Evolutionary conservation across 805 yeast species (phyloP), one percentile per base, ranked within the genome.

Genomic region (Candida fluviatilis): DNA sequence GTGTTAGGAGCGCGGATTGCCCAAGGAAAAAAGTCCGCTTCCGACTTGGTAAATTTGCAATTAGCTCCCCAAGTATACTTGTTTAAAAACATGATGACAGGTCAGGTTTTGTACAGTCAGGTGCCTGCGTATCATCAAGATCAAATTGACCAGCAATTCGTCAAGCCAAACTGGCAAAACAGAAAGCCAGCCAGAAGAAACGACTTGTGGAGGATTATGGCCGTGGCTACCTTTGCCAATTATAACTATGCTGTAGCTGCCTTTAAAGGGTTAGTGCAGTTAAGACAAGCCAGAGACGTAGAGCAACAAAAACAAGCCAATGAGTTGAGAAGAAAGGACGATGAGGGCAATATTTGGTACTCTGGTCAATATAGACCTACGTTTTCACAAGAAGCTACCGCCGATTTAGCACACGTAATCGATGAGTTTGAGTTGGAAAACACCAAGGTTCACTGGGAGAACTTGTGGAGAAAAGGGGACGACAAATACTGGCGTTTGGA

Each of bases 141-240:
- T 30, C 84, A 84, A 58, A 79, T 86, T 44, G 76, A 80, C 42
- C 71, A 65, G 45, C 93, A 83, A 65, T 87, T 84, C 58, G 74
- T 73, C 45, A 73, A 86, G 54, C 95, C 96, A 32, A 86, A 88
- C 68, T 86, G 95, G 95, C 84, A 86, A 56, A 88, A 90, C 68
- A 73, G 84, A 53, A 76, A 74, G 50, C 97, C 97, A 3, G 67
- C 77, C 27, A 70, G 80, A 50, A 79, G 98, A 64, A 74, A 82
- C 50, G 98, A 90, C 60, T 69, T 89, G 36, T 90, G 97, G 97
- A 73, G 91, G 51, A 75, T 90, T 37, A 77, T 91, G 86, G 86
- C 93, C 32, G 93, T 89, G 31, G 89, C 86, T 1, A 78, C 77
- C 45, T 76, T 84, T 47, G 68, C 70, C 28, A 60, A 60, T 36